Base-by-base conservation (phyloP, 768 basidiomycete species). In the Amanita fuliginea region DNA sequence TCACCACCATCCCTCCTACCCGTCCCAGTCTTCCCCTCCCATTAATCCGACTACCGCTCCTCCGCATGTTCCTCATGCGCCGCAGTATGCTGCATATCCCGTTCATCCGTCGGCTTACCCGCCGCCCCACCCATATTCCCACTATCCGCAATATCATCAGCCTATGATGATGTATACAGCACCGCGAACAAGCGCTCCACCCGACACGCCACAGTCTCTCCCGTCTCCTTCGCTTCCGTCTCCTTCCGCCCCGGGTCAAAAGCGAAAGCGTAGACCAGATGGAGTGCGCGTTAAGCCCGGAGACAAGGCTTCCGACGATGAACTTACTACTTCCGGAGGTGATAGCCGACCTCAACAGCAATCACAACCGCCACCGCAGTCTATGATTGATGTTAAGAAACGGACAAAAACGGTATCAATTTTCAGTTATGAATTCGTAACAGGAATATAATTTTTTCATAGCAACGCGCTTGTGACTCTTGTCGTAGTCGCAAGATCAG, bases 401-500 rank as follows among this genome's bases (percentile, higher is more conserved):
- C 82, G 91, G 49, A 89, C 87, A 10, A 95, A 95, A 70, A 95
- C 89, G 10, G 85, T 86, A 62, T 11, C 66, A 56, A 6, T 22
- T 24, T 24, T 44, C 36, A 46, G 35, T 26, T 9, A 8, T 51
- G 42, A 50, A 24, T 39, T 46, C 42, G 24, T 42, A 35, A 46
- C 19, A 51, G 52, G 42, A 59, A 55, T 42, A 52, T 43, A 53
- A 7, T 22, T 39, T 10, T 14, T 32, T 42, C 57, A 19, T 48
- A 75, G 63, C 75, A 77, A 70, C 80, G 92, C 46, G 92, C 92
- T 6, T 95, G 92, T 60, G 92, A 95, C 62, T 86, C 85, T 34
- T 94, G 91, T 67, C 80, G 91, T 42, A 82, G 79, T 59, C 82
- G 90, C 53, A 94, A 95, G 74, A 93, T 95, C 62, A 77, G 91